phyloP scores from a whole-genome alignment of 164 flowering plant genomes.

The Liriodendron chinense region DNA sequence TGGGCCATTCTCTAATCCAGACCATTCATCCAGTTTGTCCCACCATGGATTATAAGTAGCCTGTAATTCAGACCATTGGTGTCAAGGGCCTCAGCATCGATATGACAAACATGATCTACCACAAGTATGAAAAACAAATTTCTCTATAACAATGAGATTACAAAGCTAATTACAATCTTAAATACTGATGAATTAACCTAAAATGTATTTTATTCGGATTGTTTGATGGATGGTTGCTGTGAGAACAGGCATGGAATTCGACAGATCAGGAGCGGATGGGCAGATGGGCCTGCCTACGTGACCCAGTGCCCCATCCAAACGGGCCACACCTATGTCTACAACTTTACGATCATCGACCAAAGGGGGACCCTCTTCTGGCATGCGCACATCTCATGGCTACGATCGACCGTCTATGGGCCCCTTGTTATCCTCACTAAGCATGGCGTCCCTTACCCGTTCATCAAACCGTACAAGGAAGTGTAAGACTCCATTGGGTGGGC shows the following conservation, averaged over 20 bases:
- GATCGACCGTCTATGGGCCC: conserved; percentile 7
- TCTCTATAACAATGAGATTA: background rate
- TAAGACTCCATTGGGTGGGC: too few relatives aligned
- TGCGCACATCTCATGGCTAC: conserved; percentile 7
- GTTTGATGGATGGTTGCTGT: background rate
- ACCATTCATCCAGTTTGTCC: too few relatives aligned
- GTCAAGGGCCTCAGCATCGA: too few relatives aligned
- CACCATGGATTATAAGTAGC: too few relatives aligned
- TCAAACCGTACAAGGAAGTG: conserved; percentile 5
- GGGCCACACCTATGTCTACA: conserved; percentile 25
- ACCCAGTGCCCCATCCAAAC: conserved; percentile 54
- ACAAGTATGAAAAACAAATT: too few relatives aligned
- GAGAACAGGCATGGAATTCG: conserved; percentile 40
- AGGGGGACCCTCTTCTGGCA: conserved; percentile 10
- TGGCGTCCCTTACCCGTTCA: background rate
- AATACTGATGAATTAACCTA: background rate
- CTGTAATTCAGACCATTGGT: too few relatives aligned
- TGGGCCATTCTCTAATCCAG: too few relatives aligned
- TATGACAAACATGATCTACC: too few relatives aligned
- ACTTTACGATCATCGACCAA: conserved; percentile 10
- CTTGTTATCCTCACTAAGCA: conserved; percentile 1
- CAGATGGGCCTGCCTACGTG: conserved; percentile 48
- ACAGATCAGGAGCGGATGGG: conserved; percentile 43
- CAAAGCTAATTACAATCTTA: background rate
- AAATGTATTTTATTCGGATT: background rate